Evolutionary conservation across 2,329 filamentous ascomycete genomes (phyloP), one percentile per base, ranked within the genome.

Genomic region (Periconia sp.): DNA sequence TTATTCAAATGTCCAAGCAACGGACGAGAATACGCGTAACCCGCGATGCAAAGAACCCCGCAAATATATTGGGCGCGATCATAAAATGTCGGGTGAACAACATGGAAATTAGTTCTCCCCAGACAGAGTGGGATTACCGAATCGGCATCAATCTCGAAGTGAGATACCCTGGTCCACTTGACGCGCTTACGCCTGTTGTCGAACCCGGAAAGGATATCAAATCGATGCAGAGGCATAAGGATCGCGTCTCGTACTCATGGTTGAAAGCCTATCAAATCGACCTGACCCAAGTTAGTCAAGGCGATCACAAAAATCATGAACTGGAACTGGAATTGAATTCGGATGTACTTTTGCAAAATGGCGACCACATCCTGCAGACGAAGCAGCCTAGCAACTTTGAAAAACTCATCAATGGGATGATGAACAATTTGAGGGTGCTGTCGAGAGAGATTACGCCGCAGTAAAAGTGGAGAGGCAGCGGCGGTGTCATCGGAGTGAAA

Each of bases 71-170:
- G 11, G 88, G 86, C 54, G 92, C 90, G 72, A 97, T 99, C 64
- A 86, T 99, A 74, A 99, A 99, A 78, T 86, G 87, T 23, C 86
- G 92, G n/a, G 81, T 97, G 14, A 87, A 85, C 23, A 92, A 99
- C 70, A 77, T 97, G n/a, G 89, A 96, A 64, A 82, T 99, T 17
- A 88, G 89, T 74, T 89, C 91, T 62, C 93, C 94, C 0, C 79
- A 80, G 47, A 84, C 83, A 9, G 84, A 85, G 2, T 90, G 97
- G 66, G 94, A 99, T 74, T 96, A 92, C 75, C 90, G 94, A 11
- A 87, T 99, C 62, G 96, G 91, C 65, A 86, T 99, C 68, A 97
- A 96, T 69, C 82, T 99, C 2, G 95, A 99, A 84, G 92, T 95
- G 84, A 83, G 88, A 50, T 96, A 87, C 78, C 69, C 76, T 3